A percentile compares a stretch with the other conserved stretches of the same genome.
Evolutionary conservation across 768 basidiomycete species (phyloP).

Genomic region (Agaricus subrufescens): DNA sequence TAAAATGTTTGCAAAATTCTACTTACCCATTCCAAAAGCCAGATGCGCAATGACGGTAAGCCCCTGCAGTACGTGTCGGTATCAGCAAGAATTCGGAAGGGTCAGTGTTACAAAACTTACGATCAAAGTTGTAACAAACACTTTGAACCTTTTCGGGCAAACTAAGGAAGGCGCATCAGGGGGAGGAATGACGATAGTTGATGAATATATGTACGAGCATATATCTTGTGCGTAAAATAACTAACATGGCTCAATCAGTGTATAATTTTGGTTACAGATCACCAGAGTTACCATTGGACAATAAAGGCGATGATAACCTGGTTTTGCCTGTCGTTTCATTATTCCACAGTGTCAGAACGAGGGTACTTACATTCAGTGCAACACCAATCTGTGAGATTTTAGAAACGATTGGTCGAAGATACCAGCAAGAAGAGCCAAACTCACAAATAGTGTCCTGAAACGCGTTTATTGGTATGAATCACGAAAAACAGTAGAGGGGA

Average conservation of each 20-base stretch:
- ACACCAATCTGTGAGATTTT: conserved; percentile 19
- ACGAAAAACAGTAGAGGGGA: background rate
- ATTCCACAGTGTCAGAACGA: background rate
- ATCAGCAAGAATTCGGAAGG: background rate
- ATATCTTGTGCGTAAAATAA: conserved; percentile 29
- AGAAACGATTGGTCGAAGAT: background rate
- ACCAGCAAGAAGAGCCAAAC: background rate
- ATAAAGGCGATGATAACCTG: conserved; percentile 25
- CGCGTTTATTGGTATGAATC: background rate
- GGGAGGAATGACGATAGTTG: background rate
- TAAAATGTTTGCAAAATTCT: background rate
- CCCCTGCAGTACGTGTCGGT: conserved; percentile 15
- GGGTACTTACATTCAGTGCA: conserved; percentile 17
- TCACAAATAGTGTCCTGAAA: conserved; percentile 31
- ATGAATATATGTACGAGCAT: conserved; percentile 19
- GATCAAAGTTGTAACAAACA: conserved; percentile 26
- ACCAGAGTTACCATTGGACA: conserved; percentile 24
- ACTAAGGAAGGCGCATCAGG: conserved; percentile 17
- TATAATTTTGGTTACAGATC: background rate
- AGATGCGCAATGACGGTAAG: conserved; percentile 23
- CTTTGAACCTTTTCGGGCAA: conserved; percentile 21
- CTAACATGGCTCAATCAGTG: conserved; percentile 14
- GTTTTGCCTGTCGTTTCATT: background rate
- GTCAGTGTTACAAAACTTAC: conserved; percentile 16
- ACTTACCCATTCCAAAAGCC: conserved; percentile 33